Conservation (phyloP, 2,329 filamentous ascomycete genomes). For the Aspergillus candidus region DNA sequence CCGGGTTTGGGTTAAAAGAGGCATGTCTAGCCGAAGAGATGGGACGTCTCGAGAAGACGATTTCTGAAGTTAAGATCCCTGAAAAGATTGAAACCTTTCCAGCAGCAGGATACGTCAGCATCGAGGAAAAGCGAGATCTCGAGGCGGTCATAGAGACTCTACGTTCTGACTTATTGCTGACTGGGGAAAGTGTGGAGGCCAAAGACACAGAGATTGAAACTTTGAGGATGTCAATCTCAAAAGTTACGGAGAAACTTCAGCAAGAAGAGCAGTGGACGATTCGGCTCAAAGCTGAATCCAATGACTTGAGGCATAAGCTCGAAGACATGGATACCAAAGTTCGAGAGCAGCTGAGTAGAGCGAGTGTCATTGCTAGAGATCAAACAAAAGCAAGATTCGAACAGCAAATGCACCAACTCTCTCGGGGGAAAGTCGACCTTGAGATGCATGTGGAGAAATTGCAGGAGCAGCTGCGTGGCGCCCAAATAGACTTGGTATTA, state of each 20-base stretch:
- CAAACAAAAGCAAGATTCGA: conserved; percentile 25
- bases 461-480: conserved; percentile 16
- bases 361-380: conserved; percentile 22
- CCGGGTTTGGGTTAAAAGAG: conserved; percentile 19
- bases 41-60: conserved; percentile 10
- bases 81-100: conserved; percentile 12
- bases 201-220: conserved; percentile 17
- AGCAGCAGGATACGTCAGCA: conserved; percentile 18
- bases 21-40: conserved; percentile 26
- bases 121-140: conserved; percentile 20
- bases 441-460: conserved; percentile 14
- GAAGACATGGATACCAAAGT: conserved; percentile 19
- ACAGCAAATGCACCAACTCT: conserved; percentile 21
- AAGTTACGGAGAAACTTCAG: conserved; percentile 13
- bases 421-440: conserved; percentile 21
- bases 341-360: conserved; percentile 27
- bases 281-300: conserved; percentile 18
- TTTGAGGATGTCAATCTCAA: conserved; percentile 16
- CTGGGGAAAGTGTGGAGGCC: conserved; percentile 11
- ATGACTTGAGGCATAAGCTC: conserved; percentile 16
- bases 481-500: conserved; percentile 22
- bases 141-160: conserved; percentile 21
- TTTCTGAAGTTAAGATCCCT: conserved; percentile 16
- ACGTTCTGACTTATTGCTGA: conserved; percentile 11
- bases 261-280: conserved; percentile 13